Conservation (phyloP, 2,329 filamentous ascomycete species). For the Aureobasidium zeae region DNA sequence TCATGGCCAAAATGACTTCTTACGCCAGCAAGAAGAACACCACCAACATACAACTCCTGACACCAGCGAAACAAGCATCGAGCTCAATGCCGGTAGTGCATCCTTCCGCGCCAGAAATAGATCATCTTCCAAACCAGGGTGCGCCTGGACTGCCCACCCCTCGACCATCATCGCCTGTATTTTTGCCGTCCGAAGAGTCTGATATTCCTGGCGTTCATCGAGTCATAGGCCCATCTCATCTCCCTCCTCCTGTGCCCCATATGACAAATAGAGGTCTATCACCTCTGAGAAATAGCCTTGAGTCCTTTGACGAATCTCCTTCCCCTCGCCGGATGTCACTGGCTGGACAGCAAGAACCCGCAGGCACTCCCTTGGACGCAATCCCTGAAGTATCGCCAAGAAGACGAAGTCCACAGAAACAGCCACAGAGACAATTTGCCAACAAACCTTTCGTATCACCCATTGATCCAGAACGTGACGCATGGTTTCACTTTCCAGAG, state of each 20-base stretch:
- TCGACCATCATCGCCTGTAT: conserved; percentile 25
- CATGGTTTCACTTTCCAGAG: conserved; percentile 22
- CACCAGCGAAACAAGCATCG: conserved; percentile 4
- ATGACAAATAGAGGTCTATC: neutral
- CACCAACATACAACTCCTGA: conserved; percentile 13
- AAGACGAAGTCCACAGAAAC: conserved; percentile 20
- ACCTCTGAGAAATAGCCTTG: neutral
- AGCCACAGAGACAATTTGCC: conserved; percentile 15
- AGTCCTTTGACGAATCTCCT: neutral
- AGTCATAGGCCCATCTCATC: neutral
- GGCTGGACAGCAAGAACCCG: neutral
- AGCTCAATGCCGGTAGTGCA: neutral
- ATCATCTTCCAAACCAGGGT: neutral
- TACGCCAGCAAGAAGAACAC: conserved; percentile 20
- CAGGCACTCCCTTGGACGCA: conserved; percentile 10
- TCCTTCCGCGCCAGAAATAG: conserved; percentile 5
- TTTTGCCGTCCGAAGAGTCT: neutral
- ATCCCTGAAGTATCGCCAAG: conserved; percentile 6
- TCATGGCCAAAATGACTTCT: conserved; percentile 40
- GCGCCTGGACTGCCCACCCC: conserved; percentile 22
- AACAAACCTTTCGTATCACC: conserved; percentile 28
- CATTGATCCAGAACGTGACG: conserved; percentile 18
- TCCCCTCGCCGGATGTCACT: neutral
- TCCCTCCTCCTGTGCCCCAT: conserved; percentile 1
- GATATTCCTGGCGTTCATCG: neutral